Conservation (phyloP, 2,329 filamentous ascomycete species). For the Arthrobotrys megalospora region DNA sequence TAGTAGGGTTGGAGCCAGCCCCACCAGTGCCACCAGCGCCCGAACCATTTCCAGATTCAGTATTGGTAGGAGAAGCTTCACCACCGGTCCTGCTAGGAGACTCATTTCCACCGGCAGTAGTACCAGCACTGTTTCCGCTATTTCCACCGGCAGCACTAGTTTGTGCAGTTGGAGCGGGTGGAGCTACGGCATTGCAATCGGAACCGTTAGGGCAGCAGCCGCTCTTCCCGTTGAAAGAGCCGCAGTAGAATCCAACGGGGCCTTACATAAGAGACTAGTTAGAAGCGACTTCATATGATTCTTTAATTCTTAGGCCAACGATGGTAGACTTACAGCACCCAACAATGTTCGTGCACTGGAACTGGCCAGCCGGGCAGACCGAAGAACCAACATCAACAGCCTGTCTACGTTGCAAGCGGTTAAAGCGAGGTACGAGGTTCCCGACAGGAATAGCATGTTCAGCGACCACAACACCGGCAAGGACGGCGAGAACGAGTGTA, state of each 20-base stretch:
- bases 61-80: conserved; percentile 12
- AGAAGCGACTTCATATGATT: too few relatives aligned
- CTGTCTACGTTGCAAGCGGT: conserved; percentile 40
- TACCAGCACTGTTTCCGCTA: conserved; percentile 16
- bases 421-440: conserved; percentile 41
- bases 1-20: conserved; percentile 20
- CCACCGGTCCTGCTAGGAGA: conserved; percentile 19
- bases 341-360: conserved; percentile 37
- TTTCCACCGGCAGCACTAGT: conserved; percentile 27
- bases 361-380: conserved; percentile 40
- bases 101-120: conserved; percentile 10
- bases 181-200: conserved; percentile 23
- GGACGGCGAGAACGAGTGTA: conserved; percentile 37
- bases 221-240: conserved; percentile 45
- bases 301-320: too few relatives aligned
- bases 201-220: conserved; percentile 50
- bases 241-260: conserved; percentile 49
- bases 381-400: conserved; percentile 24
- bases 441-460: conserved; percentile 46
- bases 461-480: conserved; percentile 36
- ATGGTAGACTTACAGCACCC: conserved; percentile 60
- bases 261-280: conserved; percentile 15
- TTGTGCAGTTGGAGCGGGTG: conserved; percentile 8
- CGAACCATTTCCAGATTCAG: neutral
- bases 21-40: conserved; percentile 19